Base-by-base conservation (phyloP, 1,284 basidiomycete species). In the Fomitopsis betulina region DNA sequence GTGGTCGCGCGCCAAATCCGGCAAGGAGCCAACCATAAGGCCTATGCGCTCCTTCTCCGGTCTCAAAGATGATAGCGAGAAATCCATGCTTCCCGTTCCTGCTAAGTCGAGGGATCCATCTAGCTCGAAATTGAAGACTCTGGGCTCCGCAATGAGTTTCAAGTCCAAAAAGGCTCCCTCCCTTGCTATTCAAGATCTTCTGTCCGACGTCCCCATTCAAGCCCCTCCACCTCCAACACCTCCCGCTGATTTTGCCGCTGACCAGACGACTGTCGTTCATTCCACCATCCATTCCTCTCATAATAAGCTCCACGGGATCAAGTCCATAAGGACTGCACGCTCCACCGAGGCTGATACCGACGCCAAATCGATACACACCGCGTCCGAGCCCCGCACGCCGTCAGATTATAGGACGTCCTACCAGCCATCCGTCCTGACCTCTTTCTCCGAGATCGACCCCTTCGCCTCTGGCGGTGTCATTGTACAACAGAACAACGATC, bases 61-160 rank as follows among this genome's bases (percentile, higher is more conserved):
- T 42, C 56, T 65, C 43, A 39, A 57, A 9, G 65, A 63, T 23
- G 64, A 64, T 54, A 60, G 56, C 56, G 65, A 69, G 50, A 69
- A 68, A 56, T 60, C 58, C 19, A 52, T 55, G 21, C 52, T 43
- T 32, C 55, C 52, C 17, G 42, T 57, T 8, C 65, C 64, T 47
- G 52, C 63, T 53, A 67, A 61, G 47, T 51, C 56, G 35, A 69
- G 65, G 57, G 68, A 70, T 50, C 57, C 57, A 39, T 39, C 66
- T n/a, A 47, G 62, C 51, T 75, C 78, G 64, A 82, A 76, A 60
- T 75, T 84, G 65, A 83, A 79, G 60, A 77, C 81, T 2, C 69
- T 89, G 42, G 80, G 81, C 15, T 76, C 79, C 50, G 84, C 81
- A 42, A 81, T 88, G 54, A 84, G 86, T 55, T 75, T 86, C 66